These are phyloP conservation scores for Leishmania braziliensis DNA, from an alignment of 208 protist genomes.

Conservation along the genomic window DNA sequence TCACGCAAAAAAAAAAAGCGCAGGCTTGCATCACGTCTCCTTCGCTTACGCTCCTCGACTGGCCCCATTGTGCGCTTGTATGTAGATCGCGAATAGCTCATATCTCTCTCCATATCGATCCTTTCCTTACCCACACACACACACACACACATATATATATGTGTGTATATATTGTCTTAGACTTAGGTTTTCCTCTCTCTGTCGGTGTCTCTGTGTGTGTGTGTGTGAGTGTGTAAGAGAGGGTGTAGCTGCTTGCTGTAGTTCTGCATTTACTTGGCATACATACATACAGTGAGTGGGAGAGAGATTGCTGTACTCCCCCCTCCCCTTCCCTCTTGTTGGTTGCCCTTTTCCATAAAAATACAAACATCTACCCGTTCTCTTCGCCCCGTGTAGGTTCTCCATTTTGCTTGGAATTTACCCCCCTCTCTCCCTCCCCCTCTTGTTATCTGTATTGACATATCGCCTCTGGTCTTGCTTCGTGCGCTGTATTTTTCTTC, in stretches of 20 bases:
- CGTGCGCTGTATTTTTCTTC: not conserved
- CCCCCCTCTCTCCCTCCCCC: not conserved
- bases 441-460: conserved; percentile 4
- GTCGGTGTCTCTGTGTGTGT: not conserved
- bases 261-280: not conserved
- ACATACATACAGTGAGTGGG: not conserved
- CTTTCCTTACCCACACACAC: too few relatives aligned
- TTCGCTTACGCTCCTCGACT: not conserved
- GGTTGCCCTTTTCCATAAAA: not conserved
- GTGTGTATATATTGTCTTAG: not conserved
- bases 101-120: not conserved
- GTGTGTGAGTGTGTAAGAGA: not conserved
- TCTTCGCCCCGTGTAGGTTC: too few relatives aligned
- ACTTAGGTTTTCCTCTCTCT: too few relatives aligned
- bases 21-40: not conserved
- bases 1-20: not conserved
- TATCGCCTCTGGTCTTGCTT: not conserved
- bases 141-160: not conserved
- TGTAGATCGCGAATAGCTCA: not conserved
- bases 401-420: not conserved
- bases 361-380: too few relatives aligned
- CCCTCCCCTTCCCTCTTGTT: not conserved
- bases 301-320: not conserved
- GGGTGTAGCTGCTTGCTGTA: too few relatives aligned
- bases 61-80: not conserved